Conservation (phyloP, 805 yeast genomes). For the Kluyveromyces aestuarii region DNA sequence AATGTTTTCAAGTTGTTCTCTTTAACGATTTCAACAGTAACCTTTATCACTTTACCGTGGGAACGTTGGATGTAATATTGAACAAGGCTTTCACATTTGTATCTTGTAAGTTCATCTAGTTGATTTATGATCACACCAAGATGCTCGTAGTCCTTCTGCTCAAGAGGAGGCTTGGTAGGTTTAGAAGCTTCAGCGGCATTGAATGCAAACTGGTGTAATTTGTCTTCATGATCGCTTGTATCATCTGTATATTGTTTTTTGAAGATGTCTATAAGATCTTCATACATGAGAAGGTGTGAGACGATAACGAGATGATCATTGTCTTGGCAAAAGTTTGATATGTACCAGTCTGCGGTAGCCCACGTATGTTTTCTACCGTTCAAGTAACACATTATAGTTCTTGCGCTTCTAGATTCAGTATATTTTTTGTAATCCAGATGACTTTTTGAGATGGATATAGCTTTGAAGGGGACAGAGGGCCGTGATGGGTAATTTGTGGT, state of each 20-base stretch:
- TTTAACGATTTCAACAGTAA: constrained; percentile 26
- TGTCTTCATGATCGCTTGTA: background rate
- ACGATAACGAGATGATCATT: constrained; percentile 59
- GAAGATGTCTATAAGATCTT: constrained; percentile 5
- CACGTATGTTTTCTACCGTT: constrained; percentile 63
- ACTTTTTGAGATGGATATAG: constrained; percentile 19
- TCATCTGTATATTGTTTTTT: background rate
- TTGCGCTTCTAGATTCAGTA: constrained; percentile 8
- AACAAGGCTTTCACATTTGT: constrained; percentile 15
- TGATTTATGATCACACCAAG: constrained; percentile 15
- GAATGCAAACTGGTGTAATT: constrained; percentile 1
- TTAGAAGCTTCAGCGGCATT: background rate
- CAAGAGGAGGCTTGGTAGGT: background rate
- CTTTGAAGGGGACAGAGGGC: constrained; percentile 23
- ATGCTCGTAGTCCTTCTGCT: constrained; percentile 1
- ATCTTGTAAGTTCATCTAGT: constrained; percentile 19
- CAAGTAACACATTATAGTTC: constrained; percentile 51
- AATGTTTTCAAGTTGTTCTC: constrained; percentile 17
- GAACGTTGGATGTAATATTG: constrained; percentile 20
- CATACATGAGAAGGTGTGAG: constrained; percentile 37
- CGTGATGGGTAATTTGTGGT: constrained; percentile 27
- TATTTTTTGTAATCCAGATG: constrained; percentile 12
- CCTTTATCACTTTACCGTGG: constrained; percentile 16
- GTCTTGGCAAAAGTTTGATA: constrained; percentile 43
- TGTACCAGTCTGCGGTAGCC: constrained; percentile 67